Percentiles rank a stretch among this genome's conserved stretches.
Evolutionary conservation across 2,329 filamentous ascomycete genomes (phyloP).

Genomic region (Fusarium udum): DNA sequence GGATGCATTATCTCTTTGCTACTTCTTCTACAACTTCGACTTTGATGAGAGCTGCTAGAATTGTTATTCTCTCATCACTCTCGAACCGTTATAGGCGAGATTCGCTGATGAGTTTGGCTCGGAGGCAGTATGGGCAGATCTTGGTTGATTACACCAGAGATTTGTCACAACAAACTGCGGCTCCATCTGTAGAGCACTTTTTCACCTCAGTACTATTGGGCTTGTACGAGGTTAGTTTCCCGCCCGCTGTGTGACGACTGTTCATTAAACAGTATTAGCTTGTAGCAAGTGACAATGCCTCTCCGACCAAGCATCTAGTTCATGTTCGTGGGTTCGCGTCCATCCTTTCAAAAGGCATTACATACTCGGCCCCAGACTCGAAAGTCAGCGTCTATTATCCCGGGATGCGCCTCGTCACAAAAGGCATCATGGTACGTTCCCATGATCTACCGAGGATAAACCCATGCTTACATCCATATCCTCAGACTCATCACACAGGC

Average conservation of each 20-base stretch:
- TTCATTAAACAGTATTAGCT: neutral
- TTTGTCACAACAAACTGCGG: neutral
- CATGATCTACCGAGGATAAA: fast-evolving
- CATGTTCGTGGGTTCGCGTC: neutral
- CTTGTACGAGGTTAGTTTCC: neutral
- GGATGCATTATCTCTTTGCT: slow-evolving; percentile 4
- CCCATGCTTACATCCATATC: neutral
- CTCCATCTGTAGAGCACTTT: neutral
- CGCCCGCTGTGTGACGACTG: fast-evolving
- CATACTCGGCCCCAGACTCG: neutral
- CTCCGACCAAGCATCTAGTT: neutral
- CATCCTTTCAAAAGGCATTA: neutral
- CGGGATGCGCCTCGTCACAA: slow-evolving; percentile 1
- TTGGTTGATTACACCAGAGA: neutral
- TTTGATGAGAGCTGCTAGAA: slow-evolving; percentile 2
- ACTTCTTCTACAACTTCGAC: neutral
- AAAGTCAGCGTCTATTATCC: slow-evolving; percentile 1
- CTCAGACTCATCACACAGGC: neutral
- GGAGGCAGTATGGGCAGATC: slow-evolving; percentile 3
- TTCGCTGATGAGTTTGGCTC: neutral
- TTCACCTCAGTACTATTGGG: slow-evolving; percentile 4
- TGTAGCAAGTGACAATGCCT: neutral
- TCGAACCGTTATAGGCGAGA: neutral
- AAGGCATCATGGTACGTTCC: neutral
- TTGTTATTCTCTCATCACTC: slow-evolving; percentile 1